A percentile compares a stretch with the other conserved stretches of the same genome.
These are phyloP conservation scores for Syzygium grande DNA, from an alignment of 345 rosid genomes.

Conservation along the genomic window DNA sequence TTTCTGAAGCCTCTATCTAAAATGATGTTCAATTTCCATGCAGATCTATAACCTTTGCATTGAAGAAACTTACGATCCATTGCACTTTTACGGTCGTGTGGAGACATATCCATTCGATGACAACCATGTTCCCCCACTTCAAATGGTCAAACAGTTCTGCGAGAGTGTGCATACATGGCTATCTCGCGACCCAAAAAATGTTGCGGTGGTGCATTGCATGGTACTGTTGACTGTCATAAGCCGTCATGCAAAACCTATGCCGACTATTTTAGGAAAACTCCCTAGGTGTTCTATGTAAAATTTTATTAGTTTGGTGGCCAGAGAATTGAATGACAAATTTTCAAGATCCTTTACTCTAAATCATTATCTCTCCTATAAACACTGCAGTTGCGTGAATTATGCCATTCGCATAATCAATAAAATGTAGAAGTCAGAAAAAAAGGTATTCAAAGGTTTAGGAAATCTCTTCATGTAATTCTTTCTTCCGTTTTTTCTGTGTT, in stretches of 20 bases:
- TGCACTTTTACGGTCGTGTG: slow-evolving; percentile 71
- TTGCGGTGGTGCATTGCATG: slow-evolving; percentile 92
- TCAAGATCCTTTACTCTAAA: neutral
- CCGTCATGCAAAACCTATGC: neutral
- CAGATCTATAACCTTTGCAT: slow-evolving; percentile 84
- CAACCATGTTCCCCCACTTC: slow-evolving; percentile 83
- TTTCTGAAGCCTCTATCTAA: neutral
- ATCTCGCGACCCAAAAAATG: slow-evolving; percentile 54
- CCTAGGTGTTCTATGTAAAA: neutral
- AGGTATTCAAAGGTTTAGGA: neutral
- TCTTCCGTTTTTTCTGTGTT: neutral
- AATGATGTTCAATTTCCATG: neutral
- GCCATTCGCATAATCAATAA: neutral
- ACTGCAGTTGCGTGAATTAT: neutral
- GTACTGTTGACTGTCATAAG: slow-evolving; percentile 18
- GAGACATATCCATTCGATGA: slow-evolving; percentile 86
- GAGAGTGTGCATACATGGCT: slow-evolving; percentile 85
- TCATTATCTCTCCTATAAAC: neutral
- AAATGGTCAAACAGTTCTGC: slow-evolving; percentile 70
- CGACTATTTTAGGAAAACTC: neutral
- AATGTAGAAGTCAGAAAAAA: neutral
- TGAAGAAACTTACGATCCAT: slow-evolving; percentile 68
- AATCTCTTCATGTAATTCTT: neutral
- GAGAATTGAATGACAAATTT: neutral
- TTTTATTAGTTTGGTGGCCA: neutral